Evolutionary conservation across 2,329 filamentous ascomycete species (phyloP), one percentile per base, ranked within the genome.

Genomic region (Botryotinia convoluta): DNA sequence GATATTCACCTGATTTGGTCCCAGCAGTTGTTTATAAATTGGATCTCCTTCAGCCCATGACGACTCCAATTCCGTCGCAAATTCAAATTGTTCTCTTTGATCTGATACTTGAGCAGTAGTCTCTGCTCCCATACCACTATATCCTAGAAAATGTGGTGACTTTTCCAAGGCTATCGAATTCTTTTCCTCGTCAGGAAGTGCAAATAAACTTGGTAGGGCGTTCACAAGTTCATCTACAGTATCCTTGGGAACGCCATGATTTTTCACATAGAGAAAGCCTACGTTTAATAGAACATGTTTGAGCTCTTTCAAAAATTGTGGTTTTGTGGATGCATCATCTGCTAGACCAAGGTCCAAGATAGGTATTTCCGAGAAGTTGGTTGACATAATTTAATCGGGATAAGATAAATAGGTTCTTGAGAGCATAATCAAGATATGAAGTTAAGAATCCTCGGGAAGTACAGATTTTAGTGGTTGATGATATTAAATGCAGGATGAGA

Each of bases 81-180:
- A 72, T 14, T 69, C 71, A 32, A 72, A 72, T 26, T 68, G 51
- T 32, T 72, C 71, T 37, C 63, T 60, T 44, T 72, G 71, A 69
- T 72, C 71, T 39, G 39, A n/a, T 16, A 51, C 32, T 4, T 68
- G 62, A 18, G 71, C 71, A 20, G 71, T 72, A 20, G n/a, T 72
- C 20, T 72, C 71, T 14, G 62, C 35, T 26, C 63, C 71, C 18
- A 72, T 16, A n/a, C 42, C 71, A 45, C 63, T 72, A 32, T 72
- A 72, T 4, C 71, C 71, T 1, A 72, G 22, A 29, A 69, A 72
- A 32, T 69, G 63, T 35, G 71, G 63, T 26, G 62, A 68, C 4
- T 61, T 72, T 7, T 69, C 71, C 54, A 72, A 35, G 5, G 62
- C 54, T 18, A 72, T 69, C 2, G 37, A 65, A 14, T 32, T 29